These are phyloP conservation scores for Colletotrichum eleusines DNA, from an alignment of 2,329 filamentous ascomycete genomes.

Conservation along the genomic window DNA sequence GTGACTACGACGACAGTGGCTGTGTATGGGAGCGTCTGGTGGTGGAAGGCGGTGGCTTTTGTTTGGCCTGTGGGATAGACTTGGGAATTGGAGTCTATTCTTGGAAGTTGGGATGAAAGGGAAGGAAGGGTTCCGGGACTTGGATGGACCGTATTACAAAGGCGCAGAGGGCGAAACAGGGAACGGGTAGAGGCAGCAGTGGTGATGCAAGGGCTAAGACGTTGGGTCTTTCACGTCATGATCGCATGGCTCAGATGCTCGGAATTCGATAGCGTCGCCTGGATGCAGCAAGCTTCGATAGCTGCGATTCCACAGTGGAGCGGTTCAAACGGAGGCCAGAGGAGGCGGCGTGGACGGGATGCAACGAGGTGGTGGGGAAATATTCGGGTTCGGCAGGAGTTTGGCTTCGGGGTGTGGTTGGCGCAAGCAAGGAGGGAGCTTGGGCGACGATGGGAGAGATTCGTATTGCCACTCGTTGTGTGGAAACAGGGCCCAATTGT, in stretches of 20 bases:
- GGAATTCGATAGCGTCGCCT: constrained; percentile 23
- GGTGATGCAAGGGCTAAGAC: constrained; percentile 32
- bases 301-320: constrained; percentile 16
- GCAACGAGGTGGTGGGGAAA: constrained; percentile 8
- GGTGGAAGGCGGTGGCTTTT: constrained; percentile 9
- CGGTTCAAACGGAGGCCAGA: constrained; percentile 25
- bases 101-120: constrained; percentile 23
- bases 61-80: constrained; percentile 16
- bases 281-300: constrained; percentile 8
- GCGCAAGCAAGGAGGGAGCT: constrained; percentile 32
- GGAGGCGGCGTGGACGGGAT: constrained; percentile 7
- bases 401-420: constrained; percentile 14
- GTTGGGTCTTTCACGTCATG: constrained; percentile 41
- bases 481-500: constrained; percentile 19
- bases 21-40: constrained; percentile 7
- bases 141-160: constrained; percentile 26
- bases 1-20: constrained; percentile 2
- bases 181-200: constrained; percentile 24
- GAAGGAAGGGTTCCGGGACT: not conserved
- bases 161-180: constrained; percentile 33
- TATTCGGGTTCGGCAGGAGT: constrained; percentile 18
- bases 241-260: constrained; percentile 33
- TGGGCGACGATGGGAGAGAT: constrained; percentile 20
- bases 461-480: constrained; percentile 30
- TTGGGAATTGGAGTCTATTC: constrained; percentile 16